Evolutionary conservation across 352 stramenopile species (phyloP), one percentile per base, ranked within the genome.

Genomic region (Lagenidium sp.): DNA sequence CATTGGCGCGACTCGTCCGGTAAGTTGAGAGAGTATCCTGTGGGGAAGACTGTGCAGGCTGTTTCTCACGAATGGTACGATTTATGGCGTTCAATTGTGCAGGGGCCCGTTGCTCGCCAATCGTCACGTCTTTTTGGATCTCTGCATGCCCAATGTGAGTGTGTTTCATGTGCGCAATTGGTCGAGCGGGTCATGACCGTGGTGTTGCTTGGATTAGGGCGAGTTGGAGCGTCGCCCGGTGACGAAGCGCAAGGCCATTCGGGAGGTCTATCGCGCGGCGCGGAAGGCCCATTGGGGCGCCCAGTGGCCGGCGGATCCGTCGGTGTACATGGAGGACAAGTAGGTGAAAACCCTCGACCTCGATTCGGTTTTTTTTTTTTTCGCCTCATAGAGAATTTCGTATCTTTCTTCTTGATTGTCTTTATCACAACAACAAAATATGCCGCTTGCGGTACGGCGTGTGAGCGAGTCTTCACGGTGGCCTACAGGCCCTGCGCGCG

Each of bases 261-360:
- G 80, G 26, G 77, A 93, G 36, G 78, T 84, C 35, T 93, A 93
- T 43, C 77, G 80, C 38, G 80, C 80, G 21, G 68, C 80, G 13
- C 75, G 80, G 21, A 93, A 93, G 50, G 77, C 77, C 22, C 77
- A 90, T 40, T 93, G 80, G 80, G 80, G 80, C 1, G 75, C 72
- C 4, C 50, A 68, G 12, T 93, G 80, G 80, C 80, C 80, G 4
- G 68, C 66, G 10, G 66, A 89, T 38, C 65, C 69, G 32, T 71
- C 65, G 16, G 68, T 80, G 37, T 90, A 87, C 44, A 29, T 43
- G 13, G 52, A 53, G 19, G 50, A 50, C 15, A 60, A 60, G 41
- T 50, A 54, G 44, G 13, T 12, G 11, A 15, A 20, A n/a, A n/a
- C 10, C 18, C 20, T 13, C 16, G 35, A 13, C 12, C 11, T 40